Percentiles rank a stretch among this genome's conserved stretches.
Conservation (phyloP, 371 early-diverging fungal species). For the Syncephalis plumigaleata region DNA sequence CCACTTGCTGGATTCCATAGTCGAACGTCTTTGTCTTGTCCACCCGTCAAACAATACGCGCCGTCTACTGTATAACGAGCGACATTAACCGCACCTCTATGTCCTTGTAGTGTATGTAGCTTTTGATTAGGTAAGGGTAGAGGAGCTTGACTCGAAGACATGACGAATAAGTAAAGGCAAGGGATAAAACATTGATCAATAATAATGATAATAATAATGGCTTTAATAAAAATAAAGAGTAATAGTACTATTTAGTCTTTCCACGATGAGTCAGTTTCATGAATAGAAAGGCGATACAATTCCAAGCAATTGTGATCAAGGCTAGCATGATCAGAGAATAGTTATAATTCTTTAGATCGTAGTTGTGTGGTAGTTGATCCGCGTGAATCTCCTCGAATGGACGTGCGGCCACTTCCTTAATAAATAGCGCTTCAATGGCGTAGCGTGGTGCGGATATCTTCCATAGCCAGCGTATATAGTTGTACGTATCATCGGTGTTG, state of each 20-base stretch:
- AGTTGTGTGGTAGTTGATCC: constrained; percentile 7
- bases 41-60: constrained; percentile 58
- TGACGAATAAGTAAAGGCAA: no score
- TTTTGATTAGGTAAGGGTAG: no score
- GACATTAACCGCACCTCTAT: constrained; percentile 43
- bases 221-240: neutral
- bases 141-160: no score
- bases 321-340: constrained; percentile 3
- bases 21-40: constrained; percentile 56
- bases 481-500: constrained; percentile 5
- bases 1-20: constrained; percentile 66
- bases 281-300: constrained; percentile 17
- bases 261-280: constrained; percentile 22
- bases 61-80: constrained; percentile 48
- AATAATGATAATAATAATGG: neutral
- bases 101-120: constrained; percentile 7
- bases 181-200: no score
- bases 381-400: constrained; percentile 14
- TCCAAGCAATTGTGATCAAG: constrained; percentile 19
- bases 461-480: constrained; percentile 13
- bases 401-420: constrained; percentile 18
- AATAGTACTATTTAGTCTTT: constrained; percentile 15
- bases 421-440: constrained; percentile 27
- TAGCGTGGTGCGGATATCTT: constrained; percentile 25
- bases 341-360: constrained; percentile 4